A percentile compares a stretch with the other conserved stretches of the same genome.
These are phyloP conservation scores for Tolypocladium amazonense DNA, from an alignment of 2,329 filamentous ascomycete species.

Conservation along the genomic window DNA sequence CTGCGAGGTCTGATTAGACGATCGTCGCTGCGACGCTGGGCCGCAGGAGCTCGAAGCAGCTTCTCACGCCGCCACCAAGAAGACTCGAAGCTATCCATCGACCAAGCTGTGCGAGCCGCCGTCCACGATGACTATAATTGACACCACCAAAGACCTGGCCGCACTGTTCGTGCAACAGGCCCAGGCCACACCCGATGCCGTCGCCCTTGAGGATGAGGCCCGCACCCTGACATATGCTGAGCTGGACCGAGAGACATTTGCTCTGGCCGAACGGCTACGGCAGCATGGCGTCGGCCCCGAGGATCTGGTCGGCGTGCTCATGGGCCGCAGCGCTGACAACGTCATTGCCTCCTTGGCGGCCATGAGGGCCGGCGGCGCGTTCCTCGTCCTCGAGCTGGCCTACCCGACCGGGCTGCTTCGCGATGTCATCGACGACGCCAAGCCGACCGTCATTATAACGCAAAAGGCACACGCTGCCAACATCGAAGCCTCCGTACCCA, in stretches of 20 bases:
- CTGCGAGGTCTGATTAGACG: background rate
- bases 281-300: conserved; percentile 61
- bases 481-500: conserved; percentile 50
- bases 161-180: conserved; percentile 63
- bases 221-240: conserved; percentile 60
- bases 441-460: conserved; percentile 61
- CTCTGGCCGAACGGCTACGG: conserved; percentile 54
- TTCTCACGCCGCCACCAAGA: background rate
- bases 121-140: conserved; percentile 51
- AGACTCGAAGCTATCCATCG: background rate
- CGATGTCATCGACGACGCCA: conserved; percentile 68
- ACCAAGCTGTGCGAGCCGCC: background rate
- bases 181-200: conserved; percentile 53
- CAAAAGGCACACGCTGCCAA: conserved; percentile 52
- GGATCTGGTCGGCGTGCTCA: conserved; percentile 62
- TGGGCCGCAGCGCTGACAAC: conserved; percentile 67
- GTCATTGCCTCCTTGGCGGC: conserved; percentile 69
- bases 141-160: conserved; percentile 61
- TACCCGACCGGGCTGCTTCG: conserved; percentile 65
- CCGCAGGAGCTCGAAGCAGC: background rate
- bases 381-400: conserved; percentile 69
- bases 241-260: conserved; percentile 56
- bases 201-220: conserved; percentile 63
- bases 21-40: background rate
- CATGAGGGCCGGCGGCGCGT: conserved; percentile 69